Conservation (phyloP, 2,329 filamentous ascomycete genomes). For the Fusarium burgessii region DNA sequence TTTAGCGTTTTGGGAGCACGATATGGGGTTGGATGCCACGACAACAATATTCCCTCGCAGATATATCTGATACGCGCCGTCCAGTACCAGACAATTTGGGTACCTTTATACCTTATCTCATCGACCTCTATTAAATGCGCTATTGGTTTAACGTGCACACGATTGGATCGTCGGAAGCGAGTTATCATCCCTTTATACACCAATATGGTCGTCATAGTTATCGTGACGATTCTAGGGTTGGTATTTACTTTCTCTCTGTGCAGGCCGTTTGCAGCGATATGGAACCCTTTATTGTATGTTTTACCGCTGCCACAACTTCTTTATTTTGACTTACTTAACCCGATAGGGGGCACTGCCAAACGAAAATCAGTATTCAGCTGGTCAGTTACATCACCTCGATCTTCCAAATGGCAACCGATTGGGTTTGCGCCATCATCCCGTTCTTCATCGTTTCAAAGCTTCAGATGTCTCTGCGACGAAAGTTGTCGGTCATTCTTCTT, state of each 20-base stretch:
- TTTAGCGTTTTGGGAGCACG: not conserved
- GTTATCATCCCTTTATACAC: not conserved
- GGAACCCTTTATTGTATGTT: slow-evolving; percentile 8
- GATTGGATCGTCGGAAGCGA: not conserved
- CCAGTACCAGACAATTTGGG: slow-evolving; percentile 12
- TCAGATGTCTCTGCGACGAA: slow-evolving; percentile 7
- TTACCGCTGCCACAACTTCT: accelerated
- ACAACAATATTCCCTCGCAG: not conserved
- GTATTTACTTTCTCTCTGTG: slow-evolving; percentile 1
- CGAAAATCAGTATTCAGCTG: not conserved
- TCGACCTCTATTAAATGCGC: slow-evolving; percentile 14
- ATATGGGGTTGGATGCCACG: slow-evolving; percentile 6
- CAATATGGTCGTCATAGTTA: slow-evolving; percentile 15
- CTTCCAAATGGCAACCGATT: slow-evolving; percentile 8
- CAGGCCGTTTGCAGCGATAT: slow-evolving; percentile 1
- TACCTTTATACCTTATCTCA: not conserved
- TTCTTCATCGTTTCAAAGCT: not conserved
- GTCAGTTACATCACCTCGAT: not conserved
- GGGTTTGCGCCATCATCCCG: not conserved
- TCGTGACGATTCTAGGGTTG: not conserved
- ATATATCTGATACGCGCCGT: slow-evolving; percentile 2
- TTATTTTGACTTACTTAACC: not conserved
- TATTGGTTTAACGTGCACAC: slow-evolving; percentile 2
- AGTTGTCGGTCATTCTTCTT: not conserved
- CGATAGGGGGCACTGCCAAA: not conserved